Percentiles rank a stretch among this genome's conserved stretches.
Evolutionary conservation across 2,329 filamentous ascomycete species (phyloP).

Genomic region (Penicillium brasilianum): DNA sequence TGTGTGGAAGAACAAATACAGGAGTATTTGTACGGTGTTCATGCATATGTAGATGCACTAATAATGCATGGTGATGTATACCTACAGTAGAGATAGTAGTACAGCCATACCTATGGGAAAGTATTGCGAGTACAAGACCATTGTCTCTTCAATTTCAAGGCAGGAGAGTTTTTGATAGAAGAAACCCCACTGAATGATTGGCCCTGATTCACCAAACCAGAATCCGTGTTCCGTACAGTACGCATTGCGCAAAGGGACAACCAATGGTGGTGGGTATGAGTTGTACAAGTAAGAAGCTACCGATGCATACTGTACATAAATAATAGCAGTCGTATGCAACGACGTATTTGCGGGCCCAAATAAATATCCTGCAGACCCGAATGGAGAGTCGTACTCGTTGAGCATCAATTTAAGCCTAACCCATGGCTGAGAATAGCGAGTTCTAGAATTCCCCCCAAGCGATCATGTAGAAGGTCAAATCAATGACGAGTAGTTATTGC

Average conservation of each 20-base stretch:
- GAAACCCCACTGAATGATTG: background rate
- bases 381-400: too few species aligned
- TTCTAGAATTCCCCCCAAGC: background rate
- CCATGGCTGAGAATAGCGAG: background rate
- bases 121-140: conserved; percentile 5
- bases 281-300: conserved; percentile 11
- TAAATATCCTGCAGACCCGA: background rate
- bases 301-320: conserved; percentile 8
- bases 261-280: background rate
- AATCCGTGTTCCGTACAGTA: background rate
- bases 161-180: conserved; percentile 2
- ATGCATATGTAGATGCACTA: background rate
- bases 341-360: background rate
- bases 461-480: background rate
- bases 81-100: background rate
- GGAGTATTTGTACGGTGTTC: background rate
- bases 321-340: conserved; percentile 11
- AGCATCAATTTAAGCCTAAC: background rate
- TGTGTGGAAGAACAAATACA: background rate
- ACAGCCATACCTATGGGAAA: too few species aligned
- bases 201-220: background rate
- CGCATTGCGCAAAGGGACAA: background rate
- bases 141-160: conserved; percentile 2
- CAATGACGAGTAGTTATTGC: conserved; percentile 1
- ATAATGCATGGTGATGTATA: conserved; percentile 1